Base-by-base conservation (phyloP, 1,284 basidiomycete species). In the Irpex lacteus region DNA sequence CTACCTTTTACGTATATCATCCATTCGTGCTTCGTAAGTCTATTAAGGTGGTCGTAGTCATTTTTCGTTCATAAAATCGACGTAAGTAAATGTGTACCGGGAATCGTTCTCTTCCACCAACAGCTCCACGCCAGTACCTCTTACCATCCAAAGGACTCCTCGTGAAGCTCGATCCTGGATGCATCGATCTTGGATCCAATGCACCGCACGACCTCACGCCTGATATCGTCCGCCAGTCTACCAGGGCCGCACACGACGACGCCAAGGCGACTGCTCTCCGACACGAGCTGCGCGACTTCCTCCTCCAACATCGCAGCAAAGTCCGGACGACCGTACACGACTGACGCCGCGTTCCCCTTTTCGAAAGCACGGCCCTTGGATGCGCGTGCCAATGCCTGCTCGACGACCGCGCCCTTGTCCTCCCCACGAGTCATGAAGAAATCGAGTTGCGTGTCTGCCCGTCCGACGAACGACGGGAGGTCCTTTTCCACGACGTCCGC, bases 121-220 rank as follows among this genome's bases (percentile, higher is more conserved):
- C 32, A 34, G 32, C 11, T n/a, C n/a, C n/a, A n/a, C 11, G n/a
- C 13, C 40, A n/a, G n/a, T 47, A 47, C 11, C 53, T 19, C 11
- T 34, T 54, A 54, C 53, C 53, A 54, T 13, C 53, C 53, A 34
- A 54, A 54, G 53, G 19, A 21, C 18, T 54, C 53, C 53, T 54
- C 53, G 32, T 54, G 18, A 54, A 54, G 53, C 53, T 54, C 53
- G 32, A 54, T 54, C 19, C 53, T 21, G 4, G 53, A 54, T 19
- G 53, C 53, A 19, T 54, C 53, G 53, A 54, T 54, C 53, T 54
- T 54, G 13, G 53, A 54, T 18, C 53, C 53, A 34, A 54, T 54
- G 53, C 19, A 21, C 53, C 32, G 11, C 19, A 54, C 53, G 18
- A 54, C 53, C 53, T 54, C 53, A 54, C 32, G 32, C 18, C 53